Evolutionary conservation across 78 protist genomes (phyloP), one percentile per base, ranked within the genome.

Genomic region (Goniomonas avonlea): DNA sequence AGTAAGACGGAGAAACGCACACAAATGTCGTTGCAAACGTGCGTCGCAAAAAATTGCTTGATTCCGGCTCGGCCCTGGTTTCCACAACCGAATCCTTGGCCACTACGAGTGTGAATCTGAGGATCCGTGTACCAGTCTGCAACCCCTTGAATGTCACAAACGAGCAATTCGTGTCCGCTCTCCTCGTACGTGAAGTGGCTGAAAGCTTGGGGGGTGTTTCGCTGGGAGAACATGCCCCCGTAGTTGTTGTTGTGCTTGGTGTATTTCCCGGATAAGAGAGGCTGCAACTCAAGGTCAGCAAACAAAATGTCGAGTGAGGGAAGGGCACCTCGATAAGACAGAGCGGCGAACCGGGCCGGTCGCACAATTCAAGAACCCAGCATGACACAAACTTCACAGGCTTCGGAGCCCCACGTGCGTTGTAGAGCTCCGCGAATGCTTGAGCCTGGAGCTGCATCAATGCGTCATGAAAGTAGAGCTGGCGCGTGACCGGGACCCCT

Each of bases 131-230:
- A n/a, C n/a, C n/a, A n/a, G n/a, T n/a, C n/a, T n/a, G n/a, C n/a
- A n/a, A n/a, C n/a, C n/a, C n/a, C 70, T 21, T 61, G 70, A 25
- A 92, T 88, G 84, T 92, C 96, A 66, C 82, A 82, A 1, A 92
- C 85, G 25, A 92, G 75, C 70, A 90, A 39, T 65, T 35, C 41
- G 40, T 82, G 85, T 17, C 77, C 76, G 50, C 90, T 85, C 17
- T 63, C 88, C 59, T 81, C 92, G 61, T 83, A 90, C 31, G 92
- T 79, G 39, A 88, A 92, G 79, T 92, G 96, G 23, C 89, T 79
- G 74, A 92, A 92, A 2, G 94, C 93, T 34, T 92, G 95, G 40
- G 92, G 95, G 21, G 95, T 89, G 85, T 76, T 83, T 34, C 91
- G 84, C 38, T 53, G 75, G 20, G 38, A 48, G 20, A 41, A 48